These are phyloP conservation scores for Macrotyloma uniflorum DNA, from an alignment of 306 rosid genomes.

Conservation along the genomic window DNA sequence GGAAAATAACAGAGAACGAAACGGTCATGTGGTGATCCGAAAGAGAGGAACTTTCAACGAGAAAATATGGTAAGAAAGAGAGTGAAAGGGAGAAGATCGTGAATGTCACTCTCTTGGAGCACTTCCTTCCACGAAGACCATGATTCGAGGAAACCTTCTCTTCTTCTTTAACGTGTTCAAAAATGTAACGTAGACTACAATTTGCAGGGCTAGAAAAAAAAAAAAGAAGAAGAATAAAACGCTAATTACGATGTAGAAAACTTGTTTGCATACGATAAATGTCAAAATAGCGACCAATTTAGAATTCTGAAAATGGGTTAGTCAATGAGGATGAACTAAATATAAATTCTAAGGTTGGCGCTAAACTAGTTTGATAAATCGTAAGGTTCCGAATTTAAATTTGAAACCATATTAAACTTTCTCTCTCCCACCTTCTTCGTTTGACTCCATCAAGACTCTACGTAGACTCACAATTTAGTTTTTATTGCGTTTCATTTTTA, in stretches of 20 bases:
- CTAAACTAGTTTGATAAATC: not conserved
- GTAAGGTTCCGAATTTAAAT: not conserved
- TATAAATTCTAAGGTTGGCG: no score
- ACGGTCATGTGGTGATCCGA: constrained; percentile 83
- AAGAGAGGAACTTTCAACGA: constrained; percentile 32
- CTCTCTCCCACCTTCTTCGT: not conserved
- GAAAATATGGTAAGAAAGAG: constrained; percentile 34
- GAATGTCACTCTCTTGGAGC: constrained; percentile 58
- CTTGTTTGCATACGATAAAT: not conserved
- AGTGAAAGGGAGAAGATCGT: constrained; percentile 50
- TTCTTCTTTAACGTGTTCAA: constrained; percentile 25
- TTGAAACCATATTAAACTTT: not conserved
- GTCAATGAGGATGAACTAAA: not conserved
- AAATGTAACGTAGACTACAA: not conserved
- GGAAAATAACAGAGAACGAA: constrained; percentile 52
- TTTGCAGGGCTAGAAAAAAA: not conserved
- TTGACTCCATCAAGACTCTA: not conserved
- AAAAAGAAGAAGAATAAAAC: not conserved
- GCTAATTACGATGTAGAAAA: not conserved
- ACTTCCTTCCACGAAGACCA: constrained; percentile 58
- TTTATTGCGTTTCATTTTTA: not conserved
- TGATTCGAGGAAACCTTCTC: constrained; percentile 53
- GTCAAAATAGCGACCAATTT: not conserved
- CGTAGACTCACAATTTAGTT: not conserved
- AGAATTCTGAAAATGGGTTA: not conserved